Percentiles rank a stretch among this genome's conserved stretches.
Evolutionary conservation across 2,329 filamentous ascomycete genomes (phyloP).

Genomic region (Simplicillium sp.): DNA sequence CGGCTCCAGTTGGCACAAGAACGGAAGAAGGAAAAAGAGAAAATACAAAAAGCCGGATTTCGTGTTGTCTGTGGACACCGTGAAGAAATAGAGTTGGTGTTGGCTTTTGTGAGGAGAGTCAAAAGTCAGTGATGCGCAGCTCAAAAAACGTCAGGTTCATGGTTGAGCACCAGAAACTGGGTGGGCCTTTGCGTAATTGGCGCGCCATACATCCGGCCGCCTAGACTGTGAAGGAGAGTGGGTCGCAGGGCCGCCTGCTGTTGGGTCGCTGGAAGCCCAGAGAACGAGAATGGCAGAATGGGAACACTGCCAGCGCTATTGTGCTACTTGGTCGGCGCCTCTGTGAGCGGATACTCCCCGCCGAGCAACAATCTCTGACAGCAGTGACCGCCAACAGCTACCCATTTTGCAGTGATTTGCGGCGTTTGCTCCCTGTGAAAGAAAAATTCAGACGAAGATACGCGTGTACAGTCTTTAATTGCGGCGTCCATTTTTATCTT

Average conservation of each 20-base stretch:
- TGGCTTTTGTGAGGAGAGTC: constrained; percentile 11
- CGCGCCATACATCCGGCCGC: background rate
- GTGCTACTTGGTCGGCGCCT: too few species aligned
- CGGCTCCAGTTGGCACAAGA: background rate
- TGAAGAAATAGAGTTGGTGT: background rate
- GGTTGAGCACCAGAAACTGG: constrained; percentile 24
- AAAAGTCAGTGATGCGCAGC: constrained; percentile 2
- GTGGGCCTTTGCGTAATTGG: constrained; percentile 31
- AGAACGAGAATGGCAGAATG: too few species aligned
- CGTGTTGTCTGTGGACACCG: too few species aligned
- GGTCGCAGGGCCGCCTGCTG: background rate
- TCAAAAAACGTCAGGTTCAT: constrained; percentile 6
- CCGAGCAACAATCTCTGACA: too few species aligned
- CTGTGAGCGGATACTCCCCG: too few species aligned
- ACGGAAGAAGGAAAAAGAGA: constrained; percentile 2
- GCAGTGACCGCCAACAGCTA: too few species aligned
- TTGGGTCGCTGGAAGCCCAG: background rate
- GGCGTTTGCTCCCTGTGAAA: too few species aligned
- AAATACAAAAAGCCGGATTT: background rate
- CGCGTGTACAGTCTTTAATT: too few species aligned
- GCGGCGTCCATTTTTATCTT: too few species aligned
- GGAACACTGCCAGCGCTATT: too few species aligned
- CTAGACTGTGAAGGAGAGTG: background rate
- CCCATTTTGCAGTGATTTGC: too few species aligned
- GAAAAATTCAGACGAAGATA: too few species aligned